Evolutionary conservation across 2,329 filamentous ascomycete species (phyloP).

Genomic region (Cladorrhinum sp.): DNA sequence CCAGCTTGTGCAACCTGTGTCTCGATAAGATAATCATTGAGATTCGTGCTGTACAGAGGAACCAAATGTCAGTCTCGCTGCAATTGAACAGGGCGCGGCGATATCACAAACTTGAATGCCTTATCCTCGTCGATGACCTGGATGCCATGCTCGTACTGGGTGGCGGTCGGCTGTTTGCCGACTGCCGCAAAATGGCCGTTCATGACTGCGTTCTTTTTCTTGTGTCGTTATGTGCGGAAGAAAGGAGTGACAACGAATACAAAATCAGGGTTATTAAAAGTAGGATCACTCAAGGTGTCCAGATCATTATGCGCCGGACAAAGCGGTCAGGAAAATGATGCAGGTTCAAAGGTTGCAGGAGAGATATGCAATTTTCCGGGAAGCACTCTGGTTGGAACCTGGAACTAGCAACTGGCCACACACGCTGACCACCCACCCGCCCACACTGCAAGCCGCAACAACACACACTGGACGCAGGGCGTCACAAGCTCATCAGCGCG

Average conservation of each 20-base stretch:
- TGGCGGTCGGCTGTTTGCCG: conserved; percentile 60
- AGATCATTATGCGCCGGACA: not conserved
- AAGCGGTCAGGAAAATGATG: not conserved
- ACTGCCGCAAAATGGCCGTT: conserved; percentile 79
- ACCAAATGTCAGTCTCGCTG: conserved; percentile 17
- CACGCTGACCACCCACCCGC: no score
- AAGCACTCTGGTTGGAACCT: not conserved
- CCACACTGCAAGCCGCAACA: not conserved
- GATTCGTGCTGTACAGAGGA: conserved; percentile 55
- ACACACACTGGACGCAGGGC: not conserved
- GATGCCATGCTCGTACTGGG: conserved; percentile 85
- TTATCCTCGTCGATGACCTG: conserved; percentile 97
- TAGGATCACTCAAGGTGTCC: not conserved
- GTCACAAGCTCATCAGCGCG: not conserved
- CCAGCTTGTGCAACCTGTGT: conserved; percentile 81
- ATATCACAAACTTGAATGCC: conserved; percentile 77
- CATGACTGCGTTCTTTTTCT: conserved; percentile 42
- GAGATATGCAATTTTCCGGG: not conserved
- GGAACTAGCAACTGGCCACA: not conserved
- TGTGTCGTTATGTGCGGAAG: not conserved
- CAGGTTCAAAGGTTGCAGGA: not conserved
- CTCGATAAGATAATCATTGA: conserved; percentile 77
- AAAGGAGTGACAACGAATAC: not conserved
- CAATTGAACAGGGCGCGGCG: conserved; percentile 15
- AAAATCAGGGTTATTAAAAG: not conserved